Conservation (phyloP, 2,329 filamentous ascomycete species). For the Hymenoscyphus repandus region DNA sequence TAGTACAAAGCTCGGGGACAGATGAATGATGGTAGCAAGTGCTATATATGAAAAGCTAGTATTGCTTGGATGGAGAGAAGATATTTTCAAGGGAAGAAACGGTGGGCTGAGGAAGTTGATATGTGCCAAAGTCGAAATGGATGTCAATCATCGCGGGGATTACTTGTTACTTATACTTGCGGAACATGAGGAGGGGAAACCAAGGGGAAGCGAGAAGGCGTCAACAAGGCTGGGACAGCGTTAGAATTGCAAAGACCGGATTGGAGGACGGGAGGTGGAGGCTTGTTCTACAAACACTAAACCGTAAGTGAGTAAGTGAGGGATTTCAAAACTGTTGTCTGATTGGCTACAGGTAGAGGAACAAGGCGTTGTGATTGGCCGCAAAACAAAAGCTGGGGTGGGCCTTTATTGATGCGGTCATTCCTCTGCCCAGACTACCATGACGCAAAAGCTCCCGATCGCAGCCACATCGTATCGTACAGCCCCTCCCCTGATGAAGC, state of each 20-base stretch:
- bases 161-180: slow-evolving; percentile 1
- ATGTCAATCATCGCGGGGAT: neutral
- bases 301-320: neutral
- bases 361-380: neutral
- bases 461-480: no score
- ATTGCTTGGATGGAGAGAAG: neutral
- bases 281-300: neutral
- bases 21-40: neutral
- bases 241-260: neutral
- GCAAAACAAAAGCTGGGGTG: neutral
- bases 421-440: neutral
- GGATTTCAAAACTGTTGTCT: neutral
- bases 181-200: neutral
- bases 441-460: slow-evolving; percentile 1
- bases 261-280: neutral
- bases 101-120: neutral
- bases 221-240: slow-evolving; percentile 3
- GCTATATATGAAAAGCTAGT: neutral
- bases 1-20: neutral
- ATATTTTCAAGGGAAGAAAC: neutral
- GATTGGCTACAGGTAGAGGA: neutral
- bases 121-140: neutral
- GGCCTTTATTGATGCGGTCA: neutral
- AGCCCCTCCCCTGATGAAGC: no score
- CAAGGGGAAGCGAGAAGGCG: no score